A percentile compares a stretch with the other conserved stretches of the same genome.
These are phyloP conservation scores for Catenaria anguillulae DNA, from an alignment of 371 early-diverging fungal genomes.

Conservation along the genomic window DNA sequence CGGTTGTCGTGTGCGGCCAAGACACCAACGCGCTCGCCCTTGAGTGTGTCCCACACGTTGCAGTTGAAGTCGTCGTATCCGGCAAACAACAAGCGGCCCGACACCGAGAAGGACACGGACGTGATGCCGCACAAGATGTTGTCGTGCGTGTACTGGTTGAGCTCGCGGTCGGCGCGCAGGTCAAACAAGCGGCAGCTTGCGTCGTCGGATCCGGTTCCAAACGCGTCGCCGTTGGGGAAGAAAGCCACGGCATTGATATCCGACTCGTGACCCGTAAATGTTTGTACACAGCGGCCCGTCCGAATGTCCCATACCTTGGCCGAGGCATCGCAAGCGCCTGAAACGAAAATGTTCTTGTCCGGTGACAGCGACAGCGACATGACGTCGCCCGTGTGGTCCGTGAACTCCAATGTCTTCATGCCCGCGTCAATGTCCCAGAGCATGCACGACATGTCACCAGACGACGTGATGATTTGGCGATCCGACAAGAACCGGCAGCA, in stretches of 20 bases:
- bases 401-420: conserved; percentile 81
- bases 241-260: conserved; percentile 97
- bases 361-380: conserved; percentile 84
- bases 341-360: conserved; percentile 85
- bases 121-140: conserved; percentile 91
- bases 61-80: conserved; percentile 96
- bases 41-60: conserved; percentile 95
- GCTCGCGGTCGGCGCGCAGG: conserved; percentile 87
- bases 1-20: conserved; percentile 93
- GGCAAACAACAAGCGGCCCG: conserved; percentile 87
- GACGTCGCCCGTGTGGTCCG: conserved; percentile 96
- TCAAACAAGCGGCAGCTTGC: conserved; percentile 93
- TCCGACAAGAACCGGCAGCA: conserved; percentile 92
- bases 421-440: conserved; percentile 97
- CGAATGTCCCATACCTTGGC: conserved; percentile 98
- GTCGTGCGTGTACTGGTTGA: conserved; percentile 88
- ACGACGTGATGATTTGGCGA: conserved; percentile 80
- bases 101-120: conserved; percentile 84
- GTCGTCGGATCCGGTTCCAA: conserved; percentile 95
- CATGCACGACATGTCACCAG: conserved; percentile 97
- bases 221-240: conserved; percentile 93
- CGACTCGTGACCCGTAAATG: conserved; percentile 89
- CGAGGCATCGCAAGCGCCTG: conserved; percentile 93
- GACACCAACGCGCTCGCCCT: conserved; percentile 84
- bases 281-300: conserved; percentile 83